Evolutionary conservation across 2,329 filamentous ascomycete species (phyloP), one percentile per base, ranked within the genome.

Genomic region (Myrmaecium sp.): DNA sequence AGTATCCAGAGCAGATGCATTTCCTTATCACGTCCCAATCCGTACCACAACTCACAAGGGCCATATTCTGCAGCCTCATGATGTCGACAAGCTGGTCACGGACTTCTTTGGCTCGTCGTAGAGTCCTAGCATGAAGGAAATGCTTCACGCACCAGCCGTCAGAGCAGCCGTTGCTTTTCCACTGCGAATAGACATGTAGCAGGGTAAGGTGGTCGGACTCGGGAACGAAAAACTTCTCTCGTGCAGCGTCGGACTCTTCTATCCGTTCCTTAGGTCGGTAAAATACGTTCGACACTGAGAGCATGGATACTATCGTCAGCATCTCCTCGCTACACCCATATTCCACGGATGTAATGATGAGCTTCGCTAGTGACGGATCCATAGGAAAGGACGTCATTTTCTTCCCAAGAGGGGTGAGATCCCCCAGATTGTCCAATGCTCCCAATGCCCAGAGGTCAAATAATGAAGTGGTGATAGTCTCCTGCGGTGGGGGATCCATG

Each of bases 381-480:
- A 98, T 98, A 1, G 89, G 89, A 43, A 95, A 98, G 2, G 81
- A 78, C 14, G 89, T 94, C 89, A 98, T 98, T 39, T 79, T 84
- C 23, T 69, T 71, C 16, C 89, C 89, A 1, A 98, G 67, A 1
- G 70, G 62, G 0, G 89, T 98, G 14, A 98, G 65, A 37, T 94
- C 82, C 18, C 89, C 91, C 10, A 95, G 66, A 40, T 98, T 94
- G 47, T 94, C 82, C 8, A 98, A 57, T 0, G 89, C 86, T 1
- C 89, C 89, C 0, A 98, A 63, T 0, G 89, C 84, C 89, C 89
- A 98, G 1, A 98, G 69, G 42, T 98, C 89, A 54, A 95, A 98
- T 18, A 98, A 73, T 3, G 84, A 94, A 0, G 89, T 98, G 1
- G 82, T 86, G 37, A 98, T 95, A 1, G 84, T 94, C 43, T 98